phyloP scores from a whole-genome alignment of 2,329 filamentous ascomycete genomes.

The Stemphylium beticola region DNA sequence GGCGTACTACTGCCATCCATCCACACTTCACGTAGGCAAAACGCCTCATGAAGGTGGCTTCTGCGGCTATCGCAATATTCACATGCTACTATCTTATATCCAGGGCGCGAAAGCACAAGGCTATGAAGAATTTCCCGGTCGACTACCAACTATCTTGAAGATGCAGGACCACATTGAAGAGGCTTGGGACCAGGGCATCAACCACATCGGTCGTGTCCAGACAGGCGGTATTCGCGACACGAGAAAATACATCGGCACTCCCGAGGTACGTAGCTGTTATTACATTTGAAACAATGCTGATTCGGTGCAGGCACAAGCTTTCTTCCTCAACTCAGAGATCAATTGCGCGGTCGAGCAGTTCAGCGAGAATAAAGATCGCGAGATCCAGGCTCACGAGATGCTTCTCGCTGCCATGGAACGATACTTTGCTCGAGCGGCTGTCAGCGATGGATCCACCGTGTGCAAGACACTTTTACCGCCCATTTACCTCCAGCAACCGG shows the following conservation, averaged over 20 bases:
- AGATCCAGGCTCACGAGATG: conserved; percentile 56
- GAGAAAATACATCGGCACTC: conserved; percentile 93
- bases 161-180: conserved; percentile 86
- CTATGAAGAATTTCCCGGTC: conserved; percentile 63
- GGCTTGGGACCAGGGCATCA: conserved; percentile 88
- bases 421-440: conserved; percentile 70
- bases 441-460: conserved; percentile 64
- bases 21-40: conserved; percentile 81
- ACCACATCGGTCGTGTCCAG: conserved; percentile 73
- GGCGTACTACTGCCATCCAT: conserved; percentile 80
- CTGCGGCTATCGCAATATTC: conserved; percentile 94
- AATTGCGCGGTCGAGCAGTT: conserved; percentile 60
- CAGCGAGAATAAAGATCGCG: conserved; percentile 54
- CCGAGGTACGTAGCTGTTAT: conserved; percentile 66
- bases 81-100: conserved; percentile 86
- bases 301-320: conserved; percentile 72
- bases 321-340: conserved; percentile 74
- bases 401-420: conserved; percentile 72
- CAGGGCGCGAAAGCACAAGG: conserved; percentile 64
- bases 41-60: conserved; percentile 83
- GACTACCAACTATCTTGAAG: conserved; percentile 76
- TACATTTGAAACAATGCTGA: conserved; percentile 14
- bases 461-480: conserved; percentile 75
- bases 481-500: conserved; percentile 88
- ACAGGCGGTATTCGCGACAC: conserved; percentile 89